Base-by-base conservation (phyloP, 1,284 basidiomycete species). In the Termitomyces sp. region DNA sequence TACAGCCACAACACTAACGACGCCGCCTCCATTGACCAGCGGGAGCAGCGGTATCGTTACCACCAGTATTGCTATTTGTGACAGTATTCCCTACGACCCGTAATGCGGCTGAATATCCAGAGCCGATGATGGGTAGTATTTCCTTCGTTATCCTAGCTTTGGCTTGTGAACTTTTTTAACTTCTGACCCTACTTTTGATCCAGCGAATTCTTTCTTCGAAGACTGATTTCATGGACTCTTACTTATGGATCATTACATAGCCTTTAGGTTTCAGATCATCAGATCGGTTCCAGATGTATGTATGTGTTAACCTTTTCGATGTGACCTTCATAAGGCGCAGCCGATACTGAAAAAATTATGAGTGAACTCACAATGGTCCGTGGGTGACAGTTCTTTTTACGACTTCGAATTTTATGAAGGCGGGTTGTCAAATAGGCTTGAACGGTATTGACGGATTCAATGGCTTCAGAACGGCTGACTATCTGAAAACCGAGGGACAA, bases 1-100 rank as follows among this genome's bases (percentile, higher is more conserved):
- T n/a, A 19, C 43, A 44, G 15, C 26, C 26, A 55, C 56, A 30
- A 51, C 52, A 9, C 12, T 38, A 13, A 39, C 50, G 13, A 44
- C 43, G 17, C 45, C 28, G 21, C 19, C 13, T 40, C 15, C 40
- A 3, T 42, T 17, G 13, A 8, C 28, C 17, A 50, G 49, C 1
- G 7, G 13, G 3, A 15, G 21, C 8, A 51, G 30, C 17, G 43
- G 2, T 3, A 15, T 26, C 17, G 6, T 39, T 5, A 9, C 17
- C 12, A 34, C 13, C 17, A 26, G 26, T 45, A 33, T 36, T 5
- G 41, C 9, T 40, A 24, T 45, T 48, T 24, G 24, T 24, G 24
- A 24, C 0, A 24, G 24, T 5, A 24, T 3, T 38, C 24, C 33
- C 40, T 40, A 42, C 53, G 10, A 52, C 33, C 41, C 21, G 47